phyloP scores from a whole-genome alignment of 2,329 filamentous ascomycete genomes.

The Monosporascus sp. region DNA sequence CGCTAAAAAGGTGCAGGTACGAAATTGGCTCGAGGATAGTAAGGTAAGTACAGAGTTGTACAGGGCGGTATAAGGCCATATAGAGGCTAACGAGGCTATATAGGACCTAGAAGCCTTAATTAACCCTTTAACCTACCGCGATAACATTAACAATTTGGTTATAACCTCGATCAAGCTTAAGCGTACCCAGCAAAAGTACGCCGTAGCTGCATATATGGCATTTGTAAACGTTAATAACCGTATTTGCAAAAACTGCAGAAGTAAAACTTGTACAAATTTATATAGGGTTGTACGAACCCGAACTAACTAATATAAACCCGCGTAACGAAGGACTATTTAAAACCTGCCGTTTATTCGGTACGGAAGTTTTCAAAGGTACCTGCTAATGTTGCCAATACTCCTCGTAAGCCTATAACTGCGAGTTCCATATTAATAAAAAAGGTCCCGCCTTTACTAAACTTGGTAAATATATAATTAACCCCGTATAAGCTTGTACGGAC shows the following conservation, averaged over 20 bases:
- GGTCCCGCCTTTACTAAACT: not conserved
- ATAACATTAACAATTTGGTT: rapidly evolving
- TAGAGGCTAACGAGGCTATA: too few relatives aligned
- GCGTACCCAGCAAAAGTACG: not conserved
- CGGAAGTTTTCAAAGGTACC: not conserved
- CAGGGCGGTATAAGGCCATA: too few relatives aligned
- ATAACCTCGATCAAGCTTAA: not conserved
- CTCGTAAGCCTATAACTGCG: not conserved
- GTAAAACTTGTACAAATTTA: not conserved
- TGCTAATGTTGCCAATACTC: not conserved
- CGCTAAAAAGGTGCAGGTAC: too few relatives aligned
- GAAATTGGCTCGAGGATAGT: too few relatives aligned
- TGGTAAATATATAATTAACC: not conserved
- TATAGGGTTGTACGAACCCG: not conserved
- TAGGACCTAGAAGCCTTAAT: not conserved
- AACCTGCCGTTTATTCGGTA: not conserved
- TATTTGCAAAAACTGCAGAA: not conserved
- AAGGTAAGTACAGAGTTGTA: too few relatives aligned
- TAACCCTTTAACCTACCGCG: not conserved
- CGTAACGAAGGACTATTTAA: not conserved
- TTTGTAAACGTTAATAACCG: not conserved
- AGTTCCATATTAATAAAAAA: not conserved
- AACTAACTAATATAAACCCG: not conserved
- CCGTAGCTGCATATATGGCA: not conserved
- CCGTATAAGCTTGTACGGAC: too few relatives aligned